These are phyloP conservation scores for Microstegium vimineum DNA, from an alignment of 176 grass and related monocot genomes.

Conservation along the genomic window DNA sequence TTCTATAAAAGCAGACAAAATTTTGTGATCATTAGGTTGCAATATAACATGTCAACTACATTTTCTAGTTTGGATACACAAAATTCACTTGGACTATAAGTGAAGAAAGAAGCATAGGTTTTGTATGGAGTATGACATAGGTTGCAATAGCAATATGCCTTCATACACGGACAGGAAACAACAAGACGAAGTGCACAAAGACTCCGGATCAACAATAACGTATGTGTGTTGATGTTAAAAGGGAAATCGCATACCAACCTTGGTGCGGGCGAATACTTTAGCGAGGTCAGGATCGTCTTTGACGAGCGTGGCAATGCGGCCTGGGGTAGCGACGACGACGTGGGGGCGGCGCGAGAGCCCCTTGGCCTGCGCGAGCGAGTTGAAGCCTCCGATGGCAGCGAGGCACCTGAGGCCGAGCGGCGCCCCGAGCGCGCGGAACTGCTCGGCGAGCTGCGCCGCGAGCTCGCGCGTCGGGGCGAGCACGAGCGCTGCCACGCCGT, in stretches of 20 bases:
- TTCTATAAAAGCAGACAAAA: not conserved
- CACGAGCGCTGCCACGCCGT: constrained; percentile 72
- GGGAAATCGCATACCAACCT: constrained; percentile 24
- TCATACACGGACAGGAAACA: not conserved
- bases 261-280: constrained; percentile 70
- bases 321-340: constrained; percentile 80
- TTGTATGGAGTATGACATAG: not conserved
- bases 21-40: not conserved
- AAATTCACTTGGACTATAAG: not conserved
- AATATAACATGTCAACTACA: not conserved
- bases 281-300: constrained; percentile 65
- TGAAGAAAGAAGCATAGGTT: not conserved
- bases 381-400: constrained; percentile 74
- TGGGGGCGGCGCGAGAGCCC: constrained; percentile 67
- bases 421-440: constrained; percentile 88
- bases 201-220: not conserved
- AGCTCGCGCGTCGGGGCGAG: constrained; percentile 80
- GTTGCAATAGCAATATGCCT: not conserved
- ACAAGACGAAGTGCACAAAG: not conserved
- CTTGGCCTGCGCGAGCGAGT: constrained; percentile 73
- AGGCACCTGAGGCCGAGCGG: constrained; percentile 71
- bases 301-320: constrained; percentile 76
- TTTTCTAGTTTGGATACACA: not conserved
- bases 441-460: constrained; percentile 79
- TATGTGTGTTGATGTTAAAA: not conserved